Evolutionary conservation across 352 stramenopile species (phyloP).

Genomic region (Globisporangium radiosum): DNA sequence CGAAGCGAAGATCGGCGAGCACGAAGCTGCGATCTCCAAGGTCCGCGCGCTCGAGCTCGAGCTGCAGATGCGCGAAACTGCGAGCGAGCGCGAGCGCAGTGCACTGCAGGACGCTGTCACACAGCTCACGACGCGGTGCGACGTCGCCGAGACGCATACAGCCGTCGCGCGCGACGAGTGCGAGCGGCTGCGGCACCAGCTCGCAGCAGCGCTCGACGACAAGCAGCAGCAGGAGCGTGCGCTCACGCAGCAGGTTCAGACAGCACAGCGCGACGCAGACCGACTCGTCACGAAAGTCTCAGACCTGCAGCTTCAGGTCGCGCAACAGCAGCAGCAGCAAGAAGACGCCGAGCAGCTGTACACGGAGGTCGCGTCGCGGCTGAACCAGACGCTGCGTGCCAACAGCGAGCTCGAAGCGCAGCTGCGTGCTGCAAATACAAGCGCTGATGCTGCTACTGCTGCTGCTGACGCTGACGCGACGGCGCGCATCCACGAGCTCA

Average conservation of each 20-base stretch:
- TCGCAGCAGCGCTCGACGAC: constrained; percentile 32
- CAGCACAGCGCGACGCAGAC: constrained; percentile 16
- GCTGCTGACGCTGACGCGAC: background rate
- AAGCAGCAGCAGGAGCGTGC: constrained; percentile 48
- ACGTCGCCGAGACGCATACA: constrained; percentile 39
- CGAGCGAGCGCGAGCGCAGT: constrained; percentile 15
- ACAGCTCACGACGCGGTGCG: constrained; percentile 16
- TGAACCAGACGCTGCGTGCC: constrained; percentile 45
- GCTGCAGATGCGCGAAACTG: constrained; percentile 22
- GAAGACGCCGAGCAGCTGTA: constrained; percentile 54
- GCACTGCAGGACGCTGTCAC: constrained; percentile 28
- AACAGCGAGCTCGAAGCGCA: constrained; percentile 18
- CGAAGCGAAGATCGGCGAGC: constrained; percentile 41
- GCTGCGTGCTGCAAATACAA: constrained; percentile 2
- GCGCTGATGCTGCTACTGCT: background rate
- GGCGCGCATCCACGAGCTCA: constrained; percentile 8
- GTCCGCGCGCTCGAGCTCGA: constrained; percentile 53
- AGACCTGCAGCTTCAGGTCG: constrained; percentile 40
- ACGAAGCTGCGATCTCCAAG: constrained; percentile 35
- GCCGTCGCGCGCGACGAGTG: constrained; percentile 59
- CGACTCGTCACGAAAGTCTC: constrained; percentile 26
- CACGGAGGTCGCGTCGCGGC: constrained; percentile 44
- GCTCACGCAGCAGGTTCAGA: constrained; percentile 17
- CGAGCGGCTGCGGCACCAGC: constrained; percentile 33
- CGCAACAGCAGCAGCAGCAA: constrained; percentile 38